phyloP scores from a whole-genome alignment of 2,329 filamentous ascomycete genomes.

The Aspergillus ustus region DNA sequence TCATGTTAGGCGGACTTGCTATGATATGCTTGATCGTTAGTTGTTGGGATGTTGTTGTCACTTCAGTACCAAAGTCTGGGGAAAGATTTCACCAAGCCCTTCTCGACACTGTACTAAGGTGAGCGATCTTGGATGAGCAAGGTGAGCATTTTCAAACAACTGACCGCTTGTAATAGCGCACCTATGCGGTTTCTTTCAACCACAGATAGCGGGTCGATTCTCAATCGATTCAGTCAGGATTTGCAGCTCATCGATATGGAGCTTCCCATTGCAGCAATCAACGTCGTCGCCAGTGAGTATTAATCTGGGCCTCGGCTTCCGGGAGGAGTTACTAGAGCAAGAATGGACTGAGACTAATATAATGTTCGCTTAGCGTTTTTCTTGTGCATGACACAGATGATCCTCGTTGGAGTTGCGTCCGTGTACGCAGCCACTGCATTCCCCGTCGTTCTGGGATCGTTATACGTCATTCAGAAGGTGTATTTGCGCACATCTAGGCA shows the following conservation, averaged over 20 bases:
- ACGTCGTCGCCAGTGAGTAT: conserved; percentile 23
- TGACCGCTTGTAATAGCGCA: conserved; percentile 1
- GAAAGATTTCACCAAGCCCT: neutral
- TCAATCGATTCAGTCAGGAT: conserved; percentile 41
- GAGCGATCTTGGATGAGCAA: neutral
- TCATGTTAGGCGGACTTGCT: neutral
- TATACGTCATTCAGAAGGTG: conserved; percentile 51
- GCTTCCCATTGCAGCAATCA: conserved; percentile 42
- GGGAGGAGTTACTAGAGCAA: neutral
- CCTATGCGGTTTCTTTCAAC: conserved; percentile 15
- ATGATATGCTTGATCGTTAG: conserved; percentile 7
- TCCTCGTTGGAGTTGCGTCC: conserved; percentile 44
- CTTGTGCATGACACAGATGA: conserved; percentile 23
- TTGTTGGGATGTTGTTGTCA: conserved; percentile 1
- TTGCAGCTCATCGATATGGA: conserved; percentile 51
- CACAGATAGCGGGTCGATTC: conserved; percentile 11
- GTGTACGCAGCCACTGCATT: conserved; percentile 46
- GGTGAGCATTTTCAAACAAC: neutral
- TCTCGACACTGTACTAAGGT: conserved; percentile 2
- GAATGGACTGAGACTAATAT: neutral
- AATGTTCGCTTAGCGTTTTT: conserved; percentile 1
- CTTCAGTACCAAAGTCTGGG: neutral
- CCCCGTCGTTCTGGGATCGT: conserved; percentile 40
- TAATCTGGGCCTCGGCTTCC: neutral
- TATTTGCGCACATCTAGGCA: conserved; percentile 55